phyloP scores from a whole-genome alignment of 306 rosid genomes.

The Rubus idaeus region DNA sequence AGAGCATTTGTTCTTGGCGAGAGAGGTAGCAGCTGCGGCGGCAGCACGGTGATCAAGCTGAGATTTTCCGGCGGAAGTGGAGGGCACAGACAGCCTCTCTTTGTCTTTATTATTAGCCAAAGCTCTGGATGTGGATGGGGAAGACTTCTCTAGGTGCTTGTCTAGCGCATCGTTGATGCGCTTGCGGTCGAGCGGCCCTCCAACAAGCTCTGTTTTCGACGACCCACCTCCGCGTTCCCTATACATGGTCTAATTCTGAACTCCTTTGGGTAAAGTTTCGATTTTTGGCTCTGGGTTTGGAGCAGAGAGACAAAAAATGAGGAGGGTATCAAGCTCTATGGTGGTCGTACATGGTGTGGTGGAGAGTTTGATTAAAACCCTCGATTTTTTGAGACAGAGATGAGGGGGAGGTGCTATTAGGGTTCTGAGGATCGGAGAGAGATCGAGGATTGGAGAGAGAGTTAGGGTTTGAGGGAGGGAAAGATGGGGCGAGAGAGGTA shows the following conservation, averaged over 20 bases:
- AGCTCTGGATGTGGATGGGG: slow-evolving; percentile 55
- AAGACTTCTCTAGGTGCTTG: slow-evolving; percentile 62
- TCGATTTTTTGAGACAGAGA: not conserved
- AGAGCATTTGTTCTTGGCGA: slow-evolving; percentile 54
- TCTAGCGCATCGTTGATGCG: slow-evolving; percentile 70
- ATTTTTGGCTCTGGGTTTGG: slow-evolving; percentile 10
- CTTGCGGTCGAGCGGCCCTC: slow-evolving; percentile 56
- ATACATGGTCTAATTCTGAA: slow-evolving; percentile 36
- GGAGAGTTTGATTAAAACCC: not conserved
- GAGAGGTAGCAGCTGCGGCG: slow-evolving; percentile 29
- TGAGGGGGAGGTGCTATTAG: not conserved
- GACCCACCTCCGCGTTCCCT: slow-evolving; percentile 60
- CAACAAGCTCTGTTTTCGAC: slow-evolving; percentile 54
- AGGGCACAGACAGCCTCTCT: slow-evolving; percentile 48
- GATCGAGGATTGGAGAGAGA: slow-evolving; percentile 1
- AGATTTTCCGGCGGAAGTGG: slow-evolving; percentile 58
- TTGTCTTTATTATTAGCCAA: slow-evolving; percentile 44
- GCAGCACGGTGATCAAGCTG: slow-evolving; percentile 55
- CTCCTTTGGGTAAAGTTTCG: not conserved
- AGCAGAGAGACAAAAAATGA: not conserved
- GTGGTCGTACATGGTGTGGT: not conserved
- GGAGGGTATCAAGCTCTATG: slow-evolving; percentile 4
- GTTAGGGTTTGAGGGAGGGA: slow-evolving; percentile 12
- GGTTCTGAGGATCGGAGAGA: slow-evolving; percentile 1
- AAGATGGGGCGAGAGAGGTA: slow-evolving; percentile 2